Conservation (phyloP, 2,329 filamentous ascomycete genomes). For the Clonostachys rosea region DNA sequence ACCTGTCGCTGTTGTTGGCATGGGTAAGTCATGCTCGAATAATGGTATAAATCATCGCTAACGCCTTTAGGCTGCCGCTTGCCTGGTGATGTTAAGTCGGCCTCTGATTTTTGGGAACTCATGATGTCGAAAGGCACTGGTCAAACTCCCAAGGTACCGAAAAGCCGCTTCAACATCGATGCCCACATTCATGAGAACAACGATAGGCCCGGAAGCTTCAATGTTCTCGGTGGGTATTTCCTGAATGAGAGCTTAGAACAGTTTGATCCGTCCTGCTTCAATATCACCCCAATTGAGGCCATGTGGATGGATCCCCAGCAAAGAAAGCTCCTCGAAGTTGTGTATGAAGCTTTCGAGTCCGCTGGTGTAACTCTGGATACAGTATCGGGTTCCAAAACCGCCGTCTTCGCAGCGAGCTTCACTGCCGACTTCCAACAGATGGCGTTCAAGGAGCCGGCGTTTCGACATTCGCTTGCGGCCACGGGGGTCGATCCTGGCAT, state of each 20-base stretch:
- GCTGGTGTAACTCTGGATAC: conserved; percentile 3
- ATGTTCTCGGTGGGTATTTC: conserved; percentile 1
- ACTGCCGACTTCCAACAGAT: no score
- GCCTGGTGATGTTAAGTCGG: background rate
- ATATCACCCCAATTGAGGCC: conserved; percentile 2
- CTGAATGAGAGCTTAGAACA: conserved; percentile 1
- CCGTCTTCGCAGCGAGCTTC: conserved; percentile 1
- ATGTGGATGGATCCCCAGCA: conserved; percentile 7
- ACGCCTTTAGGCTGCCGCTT: background rate
- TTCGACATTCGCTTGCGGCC: background rate
- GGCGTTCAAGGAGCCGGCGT: background rate
- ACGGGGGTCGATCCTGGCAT: conserved; percentile 1
- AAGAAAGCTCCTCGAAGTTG: conserved; percentile 11
- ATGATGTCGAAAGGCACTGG: background rate
- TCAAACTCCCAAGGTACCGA: no score
- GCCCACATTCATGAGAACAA: background rate
- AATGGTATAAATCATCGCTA: background rate
- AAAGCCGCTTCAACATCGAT: background rate
- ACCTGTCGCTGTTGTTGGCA: conserved; percentile 1
- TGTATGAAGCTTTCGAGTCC: conserved; percentile 31
- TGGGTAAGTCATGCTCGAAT: background rate
- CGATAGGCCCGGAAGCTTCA: background rate
- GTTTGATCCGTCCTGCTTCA: conserved; percentile 6
- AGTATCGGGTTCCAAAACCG: background rate
- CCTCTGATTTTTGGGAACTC: background rate